Conservation (phyloP, 2,329 filamentous ascomycete species). For the Trichothecium sympodiale region DNA sequence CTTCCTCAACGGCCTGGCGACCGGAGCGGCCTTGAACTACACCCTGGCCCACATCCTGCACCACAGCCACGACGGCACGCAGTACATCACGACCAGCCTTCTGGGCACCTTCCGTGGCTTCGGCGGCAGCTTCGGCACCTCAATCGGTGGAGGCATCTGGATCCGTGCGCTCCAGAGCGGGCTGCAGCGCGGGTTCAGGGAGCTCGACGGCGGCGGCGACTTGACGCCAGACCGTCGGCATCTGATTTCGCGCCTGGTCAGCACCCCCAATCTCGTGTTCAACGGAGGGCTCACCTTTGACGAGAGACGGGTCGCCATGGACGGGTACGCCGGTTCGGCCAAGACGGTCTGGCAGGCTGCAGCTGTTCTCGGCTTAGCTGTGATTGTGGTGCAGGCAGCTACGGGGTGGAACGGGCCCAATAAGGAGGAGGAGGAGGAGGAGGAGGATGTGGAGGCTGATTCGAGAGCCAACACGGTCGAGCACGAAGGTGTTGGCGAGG, state of each 20-base stretch:
- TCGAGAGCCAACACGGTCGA: conserved; percentile 14
- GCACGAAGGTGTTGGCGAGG: conserved; percentile 20
- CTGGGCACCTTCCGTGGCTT: conserved; percentile 74
- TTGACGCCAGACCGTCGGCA: conserved; percentile 21
- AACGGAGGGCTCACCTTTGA: conserved; percentile 17
- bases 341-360: conserved; percentile 35
- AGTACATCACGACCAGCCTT: conserved; percentile 67
- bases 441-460: conserved; percentile 18
- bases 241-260: conserved; percentile 36
- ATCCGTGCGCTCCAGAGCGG: conserved; percentile 44
- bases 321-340: conserved; percentile 34
- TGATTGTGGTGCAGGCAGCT: conserved; percentile 35
- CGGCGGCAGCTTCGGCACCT: conserved; percentile 68
- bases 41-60: conserved; percentile 71
- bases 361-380: conserved; percentile 28
- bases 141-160: conserved; percentile 70
- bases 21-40: conserved; percentile 68
- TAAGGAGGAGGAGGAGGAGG: conserved; percentile 40
- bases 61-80: conserved; percentile 51
- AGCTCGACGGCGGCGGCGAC: conserved; percentile 26
- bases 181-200: conserved; percentile 45
- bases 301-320: conserved; percentile 34
- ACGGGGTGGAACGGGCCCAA: conserved; percentile 41
- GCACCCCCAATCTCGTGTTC: conserved; percentile 39
- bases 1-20: conserved; percentile 60